Evolutionary conservation across 208 protist species (phyloP), one percentile per base, ranked within the genome.

Genomic region (Vickermania ingenoplastis): DNA sequence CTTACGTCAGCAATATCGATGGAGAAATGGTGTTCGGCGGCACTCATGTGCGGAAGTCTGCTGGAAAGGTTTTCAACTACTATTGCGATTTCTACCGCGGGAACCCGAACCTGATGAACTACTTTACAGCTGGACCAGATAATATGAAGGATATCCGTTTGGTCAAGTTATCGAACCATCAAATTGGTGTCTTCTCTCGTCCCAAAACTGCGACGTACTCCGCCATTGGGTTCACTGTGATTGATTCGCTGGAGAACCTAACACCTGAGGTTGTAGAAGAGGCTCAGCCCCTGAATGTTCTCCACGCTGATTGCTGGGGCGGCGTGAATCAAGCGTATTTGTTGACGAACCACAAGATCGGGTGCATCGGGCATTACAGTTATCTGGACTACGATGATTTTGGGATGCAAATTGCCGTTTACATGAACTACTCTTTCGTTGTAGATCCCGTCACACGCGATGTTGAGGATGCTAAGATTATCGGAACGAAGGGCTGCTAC

Each of bases 121-220:
- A 85, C 67, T 85, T 79, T 59, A 81, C 79, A 7, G 75, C 67
- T 2, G 71, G 73, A 5, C 74, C 79, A 1, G 65, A 81, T 57
- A 70, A 81, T 52, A 81, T 85, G 75, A 81, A 81, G 65, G 79
- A 79, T 53, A 74, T 81, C 23, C 67, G 71, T 14, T 49, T 82
- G 7, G 61, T 79, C 30, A 57, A 72, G 52, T 61, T 81, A 0
- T 63, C 74, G 27, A 69, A 78, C 52, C 64, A 65, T 51, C 74
- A 74, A 49, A 63, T 85, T 28, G 79, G 75, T 24, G 75, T 79
- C 30, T 81, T 85, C 27, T 79, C 71, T 7, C 66, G 69, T 22
- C 61, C 63, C 3, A 61, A 67, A 28, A 71, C 63, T 21, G 71
- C 54, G 3, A 41, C 45, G 0, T 36, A 63, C 49, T 58, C 71